Conservation (phyloP, 805 yeast genomes). For the Pichia paraexigua region DNA sequence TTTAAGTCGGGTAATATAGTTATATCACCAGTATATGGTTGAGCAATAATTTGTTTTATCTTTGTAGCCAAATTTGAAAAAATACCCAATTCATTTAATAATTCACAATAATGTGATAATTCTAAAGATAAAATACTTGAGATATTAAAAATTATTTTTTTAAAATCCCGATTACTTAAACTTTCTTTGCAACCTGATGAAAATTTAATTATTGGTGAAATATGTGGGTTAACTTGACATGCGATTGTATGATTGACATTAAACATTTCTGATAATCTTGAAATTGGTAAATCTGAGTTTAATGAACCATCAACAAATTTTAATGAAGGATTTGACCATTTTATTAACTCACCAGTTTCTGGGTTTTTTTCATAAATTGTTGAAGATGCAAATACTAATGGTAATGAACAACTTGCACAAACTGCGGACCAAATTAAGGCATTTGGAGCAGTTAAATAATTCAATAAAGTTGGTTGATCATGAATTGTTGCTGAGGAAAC, state of each 20-base stretch:
- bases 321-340: constrained; percentile 73
- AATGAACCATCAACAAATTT: constrained; percentile 95
- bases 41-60: constrained; percentile 67
- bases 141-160: constrained; percentile 44
- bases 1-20: constrained; percentile 79
- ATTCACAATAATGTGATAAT: constrained; percentile 65
- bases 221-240: constrained; percentile 96
- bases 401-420: constrained; percentile 90
- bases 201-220: constrained; percentile 73
- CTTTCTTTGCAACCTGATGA: constrained; percentile 42
- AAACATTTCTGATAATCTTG: constrained; percentile 90
- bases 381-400: constrained; percentile 83
- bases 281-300: constrained; percentile 85
- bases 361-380: constrained; percentile 79
- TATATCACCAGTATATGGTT: constrained; percentile 87
- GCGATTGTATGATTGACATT: constrained; percentile 97
- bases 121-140: constrained; percentile 56
- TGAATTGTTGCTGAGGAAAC: constrained; percentile 88
- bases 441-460: constrained; percentile 73
- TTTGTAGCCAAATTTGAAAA: constrained; percentile 67
- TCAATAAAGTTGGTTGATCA: constrained; percentile 82
- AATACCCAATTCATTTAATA: constrained; percentile 69
- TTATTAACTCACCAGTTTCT: constrained; percentile 59
- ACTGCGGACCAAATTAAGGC: constrained; percentile 83
- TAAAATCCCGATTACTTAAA: constrained; percentile 37